Conservation (phyloP, 1,284 basidiomycete species). For the Puccinia hordei region DNA sequence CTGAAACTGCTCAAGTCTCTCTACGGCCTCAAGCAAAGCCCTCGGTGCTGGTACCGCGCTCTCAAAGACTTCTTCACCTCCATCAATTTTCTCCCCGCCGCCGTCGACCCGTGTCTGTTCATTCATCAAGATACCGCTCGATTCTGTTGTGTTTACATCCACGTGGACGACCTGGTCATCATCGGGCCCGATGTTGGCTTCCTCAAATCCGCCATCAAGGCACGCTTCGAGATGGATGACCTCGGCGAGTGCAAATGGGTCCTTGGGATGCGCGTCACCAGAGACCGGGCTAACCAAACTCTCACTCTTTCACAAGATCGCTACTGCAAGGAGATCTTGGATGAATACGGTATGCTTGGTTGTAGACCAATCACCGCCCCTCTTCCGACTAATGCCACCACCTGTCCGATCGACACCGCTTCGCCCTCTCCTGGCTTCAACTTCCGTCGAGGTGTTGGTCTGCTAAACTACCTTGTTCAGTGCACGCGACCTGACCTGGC, state of each 20-base stretch:
- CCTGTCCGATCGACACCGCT: neutral
- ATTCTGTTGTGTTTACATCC: neutral
- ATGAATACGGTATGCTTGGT: conserved; percentile 1
- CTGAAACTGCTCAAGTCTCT: conserved; percentile 2
- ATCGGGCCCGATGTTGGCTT: neutral
- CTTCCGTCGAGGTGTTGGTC: neutral
- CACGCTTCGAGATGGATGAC: conserved; percentile 2
- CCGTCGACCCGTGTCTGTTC: conserved; percentile 3
- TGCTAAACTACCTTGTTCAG: conserved; percentile 22
- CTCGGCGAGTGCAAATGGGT: neutral
- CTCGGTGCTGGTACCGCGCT: conserved; percentile 9
- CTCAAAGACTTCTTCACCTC: conserved; percentile 11
- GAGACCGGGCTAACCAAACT: neutral
- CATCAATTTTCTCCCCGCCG: neutral
- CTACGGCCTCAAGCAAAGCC: conserved; percentile 22
- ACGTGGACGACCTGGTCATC: conserved; percentile 20
- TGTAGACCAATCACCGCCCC: neutral
- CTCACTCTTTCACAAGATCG: neutral
- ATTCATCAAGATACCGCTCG: neutral
- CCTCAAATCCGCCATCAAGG: neutral
- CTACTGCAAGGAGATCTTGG: neutral
- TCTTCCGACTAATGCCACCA: neutral
- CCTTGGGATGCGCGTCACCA: neutral
- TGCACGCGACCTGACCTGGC: conserved; percentile 7
- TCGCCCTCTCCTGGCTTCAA: neutral